Base-by-base conservation (phyloP, 2,329 filamentous ascomycete species). In the Phoma herbarum region DNA sequence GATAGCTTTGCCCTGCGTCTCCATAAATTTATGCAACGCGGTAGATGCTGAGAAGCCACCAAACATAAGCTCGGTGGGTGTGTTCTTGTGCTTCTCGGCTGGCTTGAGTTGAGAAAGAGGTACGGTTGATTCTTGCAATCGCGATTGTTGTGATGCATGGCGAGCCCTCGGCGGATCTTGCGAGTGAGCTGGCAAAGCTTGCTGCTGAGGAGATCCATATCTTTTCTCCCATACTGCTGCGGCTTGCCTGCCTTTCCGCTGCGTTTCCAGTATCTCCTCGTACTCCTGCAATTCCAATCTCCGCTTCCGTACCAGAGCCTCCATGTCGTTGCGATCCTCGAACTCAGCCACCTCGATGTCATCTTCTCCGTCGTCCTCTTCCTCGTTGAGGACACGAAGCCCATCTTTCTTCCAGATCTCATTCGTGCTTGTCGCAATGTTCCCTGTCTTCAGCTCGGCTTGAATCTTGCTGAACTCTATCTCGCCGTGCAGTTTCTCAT, bases 11-110 rank as follows among this genome's bases (percentile, higher is more conserved):
- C 81, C 79, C 52, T 81, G 79, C 8, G 82, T 72, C 48, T 81
- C 75, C 77, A 86, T 83, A 62, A 85, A 87, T 26, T 78, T 81
- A 5, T 80, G 75, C 28, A 86, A 66, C 3, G 81, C 80, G 9
- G 72, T 74, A 11, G 65, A 74, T 25, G 77, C 78, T 61, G 79
- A 80, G 64, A 81, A 80, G 1, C 72, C 69, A 16, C 71, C 75
- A 52, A 76, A 74, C 67, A 77, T 74, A 3, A 75, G 65, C 33
- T 62, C 66, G 35, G 37, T 63, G 3, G 65, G 59, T 12, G 14
- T 5, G 5, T 64, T 53, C 9, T 47, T 53, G 16, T 22, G 42
- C 4, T 10, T 8, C 3, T 55, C 12, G 14, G n/a, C 14, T 18
- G n/a, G 11, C 12, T 51, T 45, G 14, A 25, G 25, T 7, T 18